Percentiles rank a stretch among this genome's conserved stretches.
Conservation (phyloP, 2,329 filamentous ascomycete genomes). For the Atkinsonella hypoxylon region DNA sequence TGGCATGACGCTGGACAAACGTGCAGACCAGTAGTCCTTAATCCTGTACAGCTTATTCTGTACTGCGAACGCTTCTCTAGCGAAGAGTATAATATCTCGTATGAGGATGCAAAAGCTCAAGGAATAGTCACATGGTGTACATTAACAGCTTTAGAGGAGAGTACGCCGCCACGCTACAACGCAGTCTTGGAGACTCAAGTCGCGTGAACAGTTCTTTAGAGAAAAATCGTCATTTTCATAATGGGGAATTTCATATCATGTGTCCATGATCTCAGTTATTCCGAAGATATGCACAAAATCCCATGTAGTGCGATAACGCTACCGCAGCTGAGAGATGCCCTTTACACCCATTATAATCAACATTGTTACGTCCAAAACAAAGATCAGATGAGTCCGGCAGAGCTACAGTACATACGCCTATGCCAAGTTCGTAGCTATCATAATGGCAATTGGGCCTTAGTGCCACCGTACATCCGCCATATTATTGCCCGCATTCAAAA, state of each 20-base stretch:
- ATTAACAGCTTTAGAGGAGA: too few relatives aligned
- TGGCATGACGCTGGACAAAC: background rate
- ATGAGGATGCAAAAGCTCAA: too few relatives aligned
- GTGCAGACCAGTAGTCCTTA: background rate
- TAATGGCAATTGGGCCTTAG: slow-evolving; percentile 7
- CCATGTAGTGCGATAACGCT: background rate
- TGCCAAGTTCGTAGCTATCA: background rate
- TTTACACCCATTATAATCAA: background rate
- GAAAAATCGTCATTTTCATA: background rate
- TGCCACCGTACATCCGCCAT: slow-evolving; percentile 22
- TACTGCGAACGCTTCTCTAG: too few relatives aligned
- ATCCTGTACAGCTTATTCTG: background rate
- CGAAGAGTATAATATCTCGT: too few relatives aligned
- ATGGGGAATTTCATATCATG: background rate
- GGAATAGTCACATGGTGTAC: too few relatives aligned
- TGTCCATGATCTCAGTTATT: background rate
- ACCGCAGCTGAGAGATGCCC: background rate
- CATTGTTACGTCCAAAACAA: background rate
- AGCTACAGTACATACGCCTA: background rate
- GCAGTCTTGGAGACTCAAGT: background rate
- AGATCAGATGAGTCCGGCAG: background rate
- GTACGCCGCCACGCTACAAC: background rate
- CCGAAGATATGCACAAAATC: background rate
- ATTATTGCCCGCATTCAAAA: slow-evolving; percentile 32
- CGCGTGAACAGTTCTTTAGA: too few relatives aligned